A percentile compares a stretch with the other conserved stretches of the same genome.
Evolutionary conservation across 2,329 filamentous ascomycete species (phyloP).

Genomic region (Colletotrichum sp.): DNA sequence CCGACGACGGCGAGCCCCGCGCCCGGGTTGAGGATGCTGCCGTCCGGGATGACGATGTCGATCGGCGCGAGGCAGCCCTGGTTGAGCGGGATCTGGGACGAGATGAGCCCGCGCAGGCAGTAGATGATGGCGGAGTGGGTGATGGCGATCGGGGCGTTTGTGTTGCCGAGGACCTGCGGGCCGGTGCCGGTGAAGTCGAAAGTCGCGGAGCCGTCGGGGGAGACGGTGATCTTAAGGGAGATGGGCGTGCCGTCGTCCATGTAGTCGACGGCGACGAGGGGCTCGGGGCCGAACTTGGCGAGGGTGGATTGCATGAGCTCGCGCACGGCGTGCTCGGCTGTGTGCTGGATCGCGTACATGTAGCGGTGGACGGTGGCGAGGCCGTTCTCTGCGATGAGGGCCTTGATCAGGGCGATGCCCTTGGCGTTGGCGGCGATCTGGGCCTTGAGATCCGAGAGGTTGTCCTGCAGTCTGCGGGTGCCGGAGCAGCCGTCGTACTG

Average conservation of each 20-base stretch:
- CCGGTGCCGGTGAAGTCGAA: conserved; percentile 60
- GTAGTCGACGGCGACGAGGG: conserved; percentile 73
- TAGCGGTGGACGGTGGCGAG: conserved; percentile 65
- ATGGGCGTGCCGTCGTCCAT: conserved; percentile 66
- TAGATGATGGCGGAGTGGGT: conserved; percentile 53
- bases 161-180: conserved; percentile 46
- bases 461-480: conserved; percentile 74
- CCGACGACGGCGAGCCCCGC: conserved; percentile 82
- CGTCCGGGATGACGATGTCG: conserved; percentile 73
- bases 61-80: conserved; percentile 84
- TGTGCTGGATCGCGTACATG: conserved; percentile 23
- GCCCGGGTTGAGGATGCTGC: conserved; percentile 76
- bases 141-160: conserved; percentile 34
- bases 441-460: conserved; percentile 77
- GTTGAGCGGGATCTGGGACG: conserved; percentile 83
- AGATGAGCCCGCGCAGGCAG: conserved; percentile 80
- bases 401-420: conserved; percentile 76
- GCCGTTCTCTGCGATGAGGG: conserved; percentile 78
- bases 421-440: conserved; percentile 79
- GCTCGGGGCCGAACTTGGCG: conserved; percentile 69
- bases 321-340: conserved; percentile 18
- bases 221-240: conserved; percentile 50
- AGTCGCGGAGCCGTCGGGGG: conserved; percentile 70
- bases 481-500: conserved; percentile 72
- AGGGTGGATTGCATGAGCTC: conserved; percentile 34